A percentile compares a stretch with the other conserved stretches of the same genome.
phyloP scores from a whole-genome alignment of 805 yeast genomes.

The Saccharomycopsis sp. region DNA sequence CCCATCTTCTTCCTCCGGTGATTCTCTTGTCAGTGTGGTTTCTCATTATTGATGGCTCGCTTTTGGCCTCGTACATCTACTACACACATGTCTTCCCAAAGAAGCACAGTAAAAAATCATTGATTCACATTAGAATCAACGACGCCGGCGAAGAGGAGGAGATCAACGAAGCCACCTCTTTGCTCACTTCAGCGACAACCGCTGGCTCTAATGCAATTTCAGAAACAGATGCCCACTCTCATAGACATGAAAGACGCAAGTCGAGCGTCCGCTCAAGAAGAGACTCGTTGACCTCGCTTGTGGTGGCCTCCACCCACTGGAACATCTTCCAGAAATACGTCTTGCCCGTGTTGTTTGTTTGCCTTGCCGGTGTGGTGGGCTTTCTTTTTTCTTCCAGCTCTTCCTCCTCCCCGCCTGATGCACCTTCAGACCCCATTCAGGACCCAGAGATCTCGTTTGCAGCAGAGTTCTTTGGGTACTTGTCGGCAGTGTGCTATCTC shows the following conservation, averaged over 20 bases:
- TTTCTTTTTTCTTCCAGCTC: constrained; percentile 40
- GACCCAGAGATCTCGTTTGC: constrained; percentile 33
- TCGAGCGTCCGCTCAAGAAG: constrained; percentile 27
- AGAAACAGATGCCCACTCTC: no score
- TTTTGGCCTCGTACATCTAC: constrained; percentile 50
- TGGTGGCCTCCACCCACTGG: constrained; percentile 38
- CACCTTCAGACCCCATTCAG: constrained; percentile 23
- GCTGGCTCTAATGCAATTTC: no score
- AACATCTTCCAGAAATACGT: constrained; percentile 42
- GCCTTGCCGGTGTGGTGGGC: constrained; percentile 54
- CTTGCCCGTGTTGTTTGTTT: constrained; percentile 52
- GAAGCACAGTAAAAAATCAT: constrained; percentile 24
- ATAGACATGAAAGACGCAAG: constrained; percentile 5
- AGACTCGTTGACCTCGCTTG: constrained; percentile 44
- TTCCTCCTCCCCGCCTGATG: constrained; percentile 23
- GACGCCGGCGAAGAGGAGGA: constrained; percentile 1
- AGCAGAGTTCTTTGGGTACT: constrained; percentile 62
- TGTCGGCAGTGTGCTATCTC: constrained; percentile 58
- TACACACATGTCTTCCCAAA: constrained; percentile 41
- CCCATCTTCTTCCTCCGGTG: constrained; percentile 59
- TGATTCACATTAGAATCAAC: constrained; percentile 17
- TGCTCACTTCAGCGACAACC: background rate
- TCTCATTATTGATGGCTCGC: constrained; percentile 55
- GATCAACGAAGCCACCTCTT: constrained; percentile 1
- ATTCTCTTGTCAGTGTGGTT: constrained; percentile 68